Base-by-base conservation (phyloP, 2,329 filamentous ascomycete genomes). In the Colletotrichum cereale region DNA sequence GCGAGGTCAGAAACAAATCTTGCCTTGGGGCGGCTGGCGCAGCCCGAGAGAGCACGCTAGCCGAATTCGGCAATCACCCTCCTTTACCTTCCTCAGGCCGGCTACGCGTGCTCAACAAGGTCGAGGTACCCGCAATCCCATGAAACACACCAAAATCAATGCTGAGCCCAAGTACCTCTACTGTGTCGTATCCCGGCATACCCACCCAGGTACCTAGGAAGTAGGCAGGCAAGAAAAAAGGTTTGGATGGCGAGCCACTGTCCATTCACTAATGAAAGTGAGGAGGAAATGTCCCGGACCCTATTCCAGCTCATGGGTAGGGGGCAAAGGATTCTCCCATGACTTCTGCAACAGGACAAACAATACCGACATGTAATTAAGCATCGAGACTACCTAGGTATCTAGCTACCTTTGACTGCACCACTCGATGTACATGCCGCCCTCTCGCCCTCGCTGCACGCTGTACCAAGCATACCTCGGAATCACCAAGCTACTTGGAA, bases 1-100 rank as follows among this genome's bases (percentile, higher is more conserved):
- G 79, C 79, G 79, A 80, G 77, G 79, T 79, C 76, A 77, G 81
- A 82, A 83, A 84, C 82, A 83, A 81, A 74, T 82, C 83, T 84
- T 79, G 80, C 80, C 77, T 82, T 80, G 77, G 81, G 79, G 79
- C 79, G 79, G 81, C 78, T 80, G 79, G 79, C 80, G 63, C 71
- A 66, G 71, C 73, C 63, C 58, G 66, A 14, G 44, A 52, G 77
- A 74, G 63, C 56, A 56, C 78, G 75, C 83, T 85, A 84, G 73
- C n/a, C 76, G 2, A 3, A 75, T 77, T 75, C 18, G 75, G 78
- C 58, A 70, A 67, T 57, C 75, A 73, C 61, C 57, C 34, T 42
- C 47, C 67, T 76, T 74, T 77, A 77, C 78, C 75, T 55, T 74
- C 76, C 70, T 53, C 71, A 76, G 72, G 55, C 48, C n/a, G 58